Conservation (phyloP, 306 rosid species). For the Lotus japonicus region DNA sequence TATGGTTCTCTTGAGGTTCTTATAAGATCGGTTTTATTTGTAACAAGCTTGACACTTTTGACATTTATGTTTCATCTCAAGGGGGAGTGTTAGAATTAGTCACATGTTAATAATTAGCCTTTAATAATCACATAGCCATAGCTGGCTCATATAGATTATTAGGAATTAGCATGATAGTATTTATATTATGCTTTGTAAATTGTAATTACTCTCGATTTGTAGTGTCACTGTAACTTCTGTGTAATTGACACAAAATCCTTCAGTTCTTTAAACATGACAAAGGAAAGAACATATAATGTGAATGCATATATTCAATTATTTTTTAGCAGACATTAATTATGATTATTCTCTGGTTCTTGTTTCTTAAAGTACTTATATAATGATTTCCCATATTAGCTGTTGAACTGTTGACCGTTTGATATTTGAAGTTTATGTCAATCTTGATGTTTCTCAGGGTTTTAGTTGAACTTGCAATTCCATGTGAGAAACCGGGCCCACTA, state of each 20-base stretch:
- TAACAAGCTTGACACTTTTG: neutral
- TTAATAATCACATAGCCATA: neutral
- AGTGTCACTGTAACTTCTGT: neutral
- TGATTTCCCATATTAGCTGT: slow-evolving; percentile 5
- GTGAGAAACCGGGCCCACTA: slow-evolving; percentile 71
- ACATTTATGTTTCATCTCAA: neutral
- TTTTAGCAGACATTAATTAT: neutral
- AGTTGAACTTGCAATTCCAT: slow-evolving; percentile 70
- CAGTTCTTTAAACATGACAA: neutral
- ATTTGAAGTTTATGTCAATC: slow-evolving; percentile 14
- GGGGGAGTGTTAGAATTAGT: neutral
- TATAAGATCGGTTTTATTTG: neutral
- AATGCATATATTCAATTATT: too few species aligned
- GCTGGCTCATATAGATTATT: neutral
- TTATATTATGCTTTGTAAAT: neutral
- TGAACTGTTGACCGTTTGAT: slow-evolving; percentile 19
- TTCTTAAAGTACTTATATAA: slow-evolving; percentile 3
- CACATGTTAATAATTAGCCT: neutral
- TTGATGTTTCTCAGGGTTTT: slow-evolving; percentile 55
- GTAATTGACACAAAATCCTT: neutral
- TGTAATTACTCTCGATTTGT: neutral
- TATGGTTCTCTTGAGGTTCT: too few species aligned
- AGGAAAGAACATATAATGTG: neutral
- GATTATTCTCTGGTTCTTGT: slow-evolving; percentile 2
- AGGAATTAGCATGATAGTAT: neutral